Conservation (phyloP, 805 yeast genomes). For the Saturnispora hagleri region DNA sequence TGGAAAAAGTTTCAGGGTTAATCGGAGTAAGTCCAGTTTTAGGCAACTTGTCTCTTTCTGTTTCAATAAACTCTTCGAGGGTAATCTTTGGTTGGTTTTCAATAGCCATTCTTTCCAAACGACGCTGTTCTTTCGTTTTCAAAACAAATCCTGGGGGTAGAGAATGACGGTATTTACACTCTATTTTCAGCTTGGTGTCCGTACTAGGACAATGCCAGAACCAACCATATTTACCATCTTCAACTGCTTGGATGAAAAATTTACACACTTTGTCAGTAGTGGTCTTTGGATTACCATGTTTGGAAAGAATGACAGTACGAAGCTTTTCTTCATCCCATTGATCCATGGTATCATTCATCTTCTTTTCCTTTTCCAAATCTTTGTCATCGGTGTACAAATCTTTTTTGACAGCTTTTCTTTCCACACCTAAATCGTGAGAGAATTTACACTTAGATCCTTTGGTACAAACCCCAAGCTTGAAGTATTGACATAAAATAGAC, state of each 20-base stretch:
- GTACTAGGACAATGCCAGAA: conserved; percentile 97
- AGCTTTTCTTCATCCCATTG: conserved; percentile 95
- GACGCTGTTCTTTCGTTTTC: conserved; percentile 93
- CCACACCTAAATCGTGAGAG: conserved; percentile 79
- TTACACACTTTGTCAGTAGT: conserved; percentile 95
- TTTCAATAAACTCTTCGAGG: conserved; percentile 89
- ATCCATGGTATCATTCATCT: conserved; percentile 85
- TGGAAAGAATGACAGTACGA: conserved; percentile 74
- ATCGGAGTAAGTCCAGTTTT: conserved; percentile 73
- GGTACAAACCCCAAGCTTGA: conserved; percentile 76
- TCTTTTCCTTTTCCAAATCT: conserved; percentile 34
- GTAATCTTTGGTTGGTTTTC: conserved; percentile 86
- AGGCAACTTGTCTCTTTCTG: conserved; percentile 82
- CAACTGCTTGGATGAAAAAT: conserved; percentile 91
- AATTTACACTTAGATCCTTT: conserved; percentile 85
- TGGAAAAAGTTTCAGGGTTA: conserved; percentile 65
- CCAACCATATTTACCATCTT: conserved; percentile 97
- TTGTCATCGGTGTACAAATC: conserved; percentile 90
- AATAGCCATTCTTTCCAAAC: conserved; percentile 75
- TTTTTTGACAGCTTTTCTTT: conserved; percentile 80
- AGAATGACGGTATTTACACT: conserved; percentile 91
- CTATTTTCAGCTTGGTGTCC: conserved; percentile 44
- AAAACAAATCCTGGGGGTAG: conserved; percentile 94
- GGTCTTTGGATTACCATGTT: conserved; percentile 89
- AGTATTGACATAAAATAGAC: conserved; percentile 80